phyloP scores from a whole-genome alignment of 106 monocot genomes.

The Allium fistulosum region DNA sequence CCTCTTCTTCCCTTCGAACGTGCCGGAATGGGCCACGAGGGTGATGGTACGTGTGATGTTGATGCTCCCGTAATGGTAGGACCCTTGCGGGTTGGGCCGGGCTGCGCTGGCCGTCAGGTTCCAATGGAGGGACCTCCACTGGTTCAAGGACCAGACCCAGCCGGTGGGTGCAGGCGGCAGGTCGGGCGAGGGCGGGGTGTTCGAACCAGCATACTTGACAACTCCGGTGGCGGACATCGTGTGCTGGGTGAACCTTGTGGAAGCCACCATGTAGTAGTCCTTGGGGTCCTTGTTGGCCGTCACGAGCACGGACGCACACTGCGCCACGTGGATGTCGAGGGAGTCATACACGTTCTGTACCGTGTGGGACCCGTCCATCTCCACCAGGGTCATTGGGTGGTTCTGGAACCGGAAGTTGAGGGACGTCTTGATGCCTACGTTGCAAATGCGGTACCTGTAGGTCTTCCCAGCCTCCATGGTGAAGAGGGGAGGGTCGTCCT shows the following conservation, averaged over 20 bases:
- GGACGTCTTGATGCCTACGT: constrained; percentile 39
- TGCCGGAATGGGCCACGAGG: constrained; percentile 5
- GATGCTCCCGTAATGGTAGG: constrained; percentile 36
- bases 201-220: constrained; percentile 21
- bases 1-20: constrained; percentile 15
- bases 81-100: constrained; percentile 34
- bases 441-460: constrained; percentile 58
- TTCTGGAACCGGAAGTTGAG: constrained; percentile 59
- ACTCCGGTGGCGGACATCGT: constrained; percentile 10
- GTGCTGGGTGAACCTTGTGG: constrained; percentile 26
- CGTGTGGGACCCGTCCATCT: constrained; percentile 70
- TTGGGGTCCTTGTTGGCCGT: constrained; percentile 22
- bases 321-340: constrained; percentile 32
- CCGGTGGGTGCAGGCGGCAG: constrained; percentile 24
- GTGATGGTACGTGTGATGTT: constrained; percentile 38
- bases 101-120: constrained; percentile 42
- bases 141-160: constrained; percentile 40
- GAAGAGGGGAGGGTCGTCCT: constrained; percentile 39
- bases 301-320: constrained; percentile 30
- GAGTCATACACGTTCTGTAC: constrained; percentile 44
- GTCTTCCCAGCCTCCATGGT: constrained; percentile 40
- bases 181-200: constrained; percentile 10
- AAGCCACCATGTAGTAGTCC: constrained; percentile 37
- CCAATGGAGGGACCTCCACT: constrained; percentile 43
- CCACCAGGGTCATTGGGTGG: constrained; percentile 43